Percentiles rank a stretch among this genome's conserved stretches.
Evolutionary conservation across 768 basidiomycete species (phyloP).

Genomic region (Candolleomyces aberdarensis): DNA sequence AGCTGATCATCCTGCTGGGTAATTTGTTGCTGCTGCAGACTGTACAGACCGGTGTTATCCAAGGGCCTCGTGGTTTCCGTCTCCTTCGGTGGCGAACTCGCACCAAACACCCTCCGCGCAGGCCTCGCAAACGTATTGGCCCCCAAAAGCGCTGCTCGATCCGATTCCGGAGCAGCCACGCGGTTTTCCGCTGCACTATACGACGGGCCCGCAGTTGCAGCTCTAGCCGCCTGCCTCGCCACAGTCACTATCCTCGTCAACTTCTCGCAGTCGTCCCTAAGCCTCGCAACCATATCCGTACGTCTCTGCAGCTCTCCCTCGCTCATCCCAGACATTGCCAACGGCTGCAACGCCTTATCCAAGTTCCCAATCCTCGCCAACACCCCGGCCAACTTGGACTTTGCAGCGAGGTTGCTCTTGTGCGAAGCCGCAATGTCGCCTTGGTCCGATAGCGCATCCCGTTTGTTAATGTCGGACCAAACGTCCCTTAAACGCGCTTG

Average conservation of each 20-base stretch:
- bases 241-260: conserved; percentile 83
- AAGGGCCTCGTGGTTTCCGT: conserved; percentile 84
- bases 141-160: conserved; percentile 66
- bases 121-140: conserved; percentile 34
- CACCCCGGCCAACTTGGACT: conserved; percentile 76
- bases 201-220: conserved; percentile 14
- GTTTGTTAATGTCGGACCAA: conserved; percentile 82
- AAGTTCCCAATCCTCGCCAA: conserved; percentile 73
- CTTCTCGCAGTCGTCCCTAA: conserved; percentile 91
- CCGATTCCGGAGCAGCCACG: conserved; percentile 46
- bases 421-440: conserved; percentile 75
- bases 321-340: conserved; percentile 70
- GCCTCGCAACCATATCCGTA: conserved; percentile 81
- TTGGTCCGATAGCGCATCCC: conserved; percentile 77
- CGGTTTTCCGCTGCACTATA: conserved; percentile 26
- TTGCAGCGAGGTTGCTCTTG: conserved; percentile 78
- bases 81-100: conserved; percentile 58
- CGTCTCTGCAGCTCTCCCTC: conserved; percentile 91
- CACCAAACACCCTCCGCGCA: conserved; percentile 80
- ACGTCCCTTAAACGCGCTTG: conserved; percentile 76
- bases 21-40: conserved; percentile 78
- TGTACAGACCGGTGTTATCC: conserved; percentile 77
- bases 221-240: conserved; percentile 49
- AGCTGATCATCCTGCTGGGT: conserved; percentile 82
- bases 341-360: conserved; percentile 61